phyloP scores from a whole-genome alignment of 371 early-diverging fungal genomes.

The Lichtheimia ramosa region DNA sequence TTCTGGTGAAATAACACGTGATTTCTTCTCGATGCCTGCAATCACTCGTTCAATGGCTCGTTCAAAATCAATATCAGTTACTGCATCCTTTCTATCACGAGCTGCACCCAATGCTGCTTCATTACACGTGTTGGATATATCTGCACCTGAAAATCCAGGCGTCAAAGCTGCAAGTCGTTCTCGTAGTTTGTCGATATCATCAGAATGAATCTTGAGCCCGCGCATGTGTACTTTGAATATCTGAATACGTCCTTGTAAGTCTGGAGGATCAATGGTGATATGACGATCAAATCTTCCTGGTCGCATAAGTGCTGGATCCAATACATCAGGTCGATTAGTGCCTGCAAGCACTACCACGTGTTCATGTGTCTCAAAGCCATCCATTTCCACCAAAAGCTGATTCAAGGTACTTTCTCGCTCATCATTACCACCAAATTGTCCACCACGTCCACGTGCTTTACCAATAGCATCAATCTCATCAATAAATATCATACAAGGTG shows the following conservation, averaged over 20 bases:
- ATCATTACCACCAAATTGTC: constrained; percentile 94
- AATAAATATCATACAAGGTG: constrained; percentile 98
- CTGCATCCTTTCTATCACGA: constrained; percentile 68
- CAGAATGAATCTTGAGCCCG: constrained; percentile 84
- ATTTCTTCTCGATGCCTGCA: constrained; percentile 97
- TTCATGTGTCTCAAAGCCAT: constrained; percentile 90
- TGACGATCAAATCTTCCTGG: constrained; percentile 99
- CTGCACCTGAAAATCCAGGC: constrained; percentile 97
- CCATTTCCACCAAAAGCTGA: constrained; percentile 99
- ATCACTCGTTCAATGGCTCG: constrained; percentile 97
- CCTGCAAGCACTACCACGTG: constrained; percentile 95
- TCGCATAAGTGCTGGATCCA: constrained; percentile 91
- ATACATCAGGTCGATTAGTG: constrained; percentile 91
- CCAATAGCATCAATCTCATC: constrained; percentile 99
- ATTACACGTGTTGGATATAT: constrained; percentile 98
- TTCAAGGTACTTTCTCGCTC: constrained; percentile 98
- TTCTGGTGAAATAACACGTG: constrained; percentile 90
- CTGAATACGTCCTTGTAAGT: constrained; percentile 92
- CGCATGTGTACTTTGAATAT: constrained; percentile 96
- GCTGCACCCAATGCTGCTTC: constrained; percentile 98
- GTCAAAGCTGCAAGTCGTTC: constrained; percentile 81
- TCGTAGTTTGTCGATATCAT: constrained; percentile 76
- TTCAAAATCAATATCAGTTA: constrained; percentile 90
- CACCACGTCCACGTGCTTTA: constrained; percentile 93
- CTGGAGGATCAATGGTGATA: constrained; percentile 94